Percentiles rank a stretch among this genome's conserved stretches.
These are phyloP conservation scores for Scopulariopsis brevicaulis DNA, from an alignment of 2,329 filamentous ascomycete genomes.

Conservation along the genomic window DNA sequence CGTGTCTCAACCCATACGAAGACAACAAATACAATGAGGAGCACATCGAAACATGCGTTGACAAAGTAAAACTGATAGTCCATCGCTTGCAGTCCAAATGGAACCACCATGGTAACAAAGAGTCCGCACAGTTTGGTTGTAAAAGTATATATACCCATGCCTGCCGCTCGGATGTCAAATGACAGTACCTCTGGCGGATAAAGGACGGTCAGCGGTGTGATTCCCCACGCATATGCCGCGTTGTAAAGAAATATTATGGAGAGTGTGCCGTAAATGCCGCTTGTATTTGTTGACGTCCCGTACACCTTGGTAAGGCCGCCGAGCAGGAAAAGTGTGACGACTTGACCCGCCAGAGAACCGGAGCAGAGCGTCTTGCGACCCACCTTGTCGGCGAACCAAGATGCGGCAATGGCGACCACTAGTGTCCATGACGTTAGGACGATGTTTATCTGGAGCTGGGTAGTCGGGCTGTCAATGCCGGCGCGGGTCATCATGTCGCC, in stretches of 20 bases:
- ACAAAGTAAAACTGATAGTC: constrained; percentile 14
- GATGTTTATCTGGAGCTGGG: constrained; percentile 26
- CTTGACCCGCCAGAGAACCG: neutral
- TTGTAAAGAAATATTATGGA: constrained; percentile 37
- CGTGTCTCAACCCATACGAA: neutral
- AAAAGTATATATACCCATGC: neutral
- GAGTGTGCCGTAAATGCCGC: neutral
- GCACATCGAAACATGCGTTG: constrained; percentile 12
- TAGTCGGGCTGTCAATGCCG: constrained; percentile 27
- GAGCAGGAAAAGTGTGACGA: neutral
- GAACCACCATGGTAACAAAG: neutral
- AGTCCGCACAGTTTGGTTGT: neutral
- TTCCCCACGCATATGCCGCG: constrained; percentile 30
- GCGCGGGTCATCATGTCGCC: constrained; percentile 29
- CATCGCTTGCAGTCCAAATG: constrained; percentile 10
- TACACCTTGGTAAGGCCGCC: neutral
- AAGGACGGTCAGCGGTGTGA: constrained; percentile 15
- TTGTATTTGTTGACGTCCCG: neutral
- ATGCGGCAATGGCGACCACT: constrained; percentile 6
- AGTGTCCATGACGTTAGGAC: constrained; percentile 12
- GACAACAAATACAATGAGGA: neutral
- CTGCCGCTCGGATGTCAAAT: constrained; percentile 27
- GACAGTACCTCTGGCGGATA: constrained; percentile 36
- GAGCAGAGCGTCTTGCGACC: neutral
- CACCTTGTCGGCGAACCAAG: neutral